Base-by-base conservation (phyloP, 129 eudicot genomes). In the Escallonia rubra region DNA sequence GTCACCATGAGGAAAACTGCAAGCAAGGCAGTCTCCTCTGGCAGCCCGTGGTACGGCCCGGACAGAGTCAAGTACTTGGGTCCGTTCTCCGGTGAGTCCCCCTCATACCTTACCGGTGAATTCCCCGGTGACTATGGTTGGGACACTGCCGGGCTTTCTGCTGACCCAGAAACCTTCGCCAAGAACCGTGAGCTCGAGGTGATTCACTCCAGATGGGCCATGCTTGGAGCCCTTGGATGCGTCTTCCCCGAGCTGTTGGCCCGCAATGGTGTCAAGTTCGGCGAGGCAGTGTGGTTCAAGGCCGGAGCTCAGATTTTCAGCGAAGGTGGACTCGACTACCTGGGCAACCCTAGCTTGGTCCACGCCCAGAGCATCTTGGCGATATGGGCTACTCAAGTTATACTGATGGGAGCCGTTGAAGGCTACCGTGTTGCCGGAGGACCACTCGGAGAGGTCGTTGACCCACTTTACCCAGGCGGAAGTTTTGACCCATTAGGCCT, bases 361-460 rank as follows among this genome's bases (percentile, higher is more conserved):
- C 76, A 63, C 44, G 70, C 76, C 15, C 76, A 72, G 10, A 72
- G 76, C 70, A 72, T 72, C 23, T 63, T 72, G 66, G 76, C 76
- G 7, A 63, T 72, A 4, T 72, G 70, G 64, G 76, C 70, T 11
- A 11, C 64, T n/a, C 71, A 66, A 4, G 71, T 74, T 14, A 44
- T 74, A 2, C 51, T 74, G 38, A 74, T 74, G 78, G 78, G 78
- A 12, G 78, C 78, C 4, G 59, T 74, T 16, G 78, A 74, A 66
- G 78, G 78, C 45, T 74, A 74, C 66, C 78, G 72, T 14, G 54
- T 66, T 47, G 78, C 78, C 5, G 78, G 78, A 9, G 78, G 78
- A 44, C 78, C 78, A 10, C 67, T 74, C 5, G 78, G 78, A 23
- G 78, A 74, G 72, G 72, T 74, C 16, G 42, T 43, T 14, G 72